Evolutionary conservation across 306 rosid species (phyloP).

Genomic region (Cucumis sativus): Cucumber_9930_V3 NC_026655.2:12376001-12376500

Average conservation of each 20-base stretch:
- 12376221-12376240: conserved; percentile 45
- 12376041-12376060: conserved; percentile 55
- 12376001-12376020: conserved; percentile 32
- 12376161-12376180: conserved; percentile 60
- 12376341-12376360: not conserved
- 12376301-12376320: not conserved
- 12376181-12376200: conserved; percentile 42
- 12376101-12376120: not conserved
- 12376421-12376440: not conserved
- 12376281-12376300: conserved; percentile 25
- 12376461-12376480: not conserved
- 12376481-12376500: not conserved
- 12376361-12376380: not conserved
- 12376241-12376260: conserved; percentile 62
- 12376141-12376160: conserved; percentile 38
- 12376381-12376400: not conserved
- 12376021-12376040: conserved; percentile 48
- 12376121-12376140: not conserved
- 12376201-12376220: conserved; percentile 42
- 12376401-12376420: not conserved
- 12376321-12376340: not conserved
- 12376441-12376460: not conserved
- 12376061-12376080: conserved; percentile 18
- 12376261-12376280: conserved; percentile 64
- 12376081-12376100: not conserved